Conservation (phyloP, 345 rosid genomes). For the Rhizophora mangle region DNA sequence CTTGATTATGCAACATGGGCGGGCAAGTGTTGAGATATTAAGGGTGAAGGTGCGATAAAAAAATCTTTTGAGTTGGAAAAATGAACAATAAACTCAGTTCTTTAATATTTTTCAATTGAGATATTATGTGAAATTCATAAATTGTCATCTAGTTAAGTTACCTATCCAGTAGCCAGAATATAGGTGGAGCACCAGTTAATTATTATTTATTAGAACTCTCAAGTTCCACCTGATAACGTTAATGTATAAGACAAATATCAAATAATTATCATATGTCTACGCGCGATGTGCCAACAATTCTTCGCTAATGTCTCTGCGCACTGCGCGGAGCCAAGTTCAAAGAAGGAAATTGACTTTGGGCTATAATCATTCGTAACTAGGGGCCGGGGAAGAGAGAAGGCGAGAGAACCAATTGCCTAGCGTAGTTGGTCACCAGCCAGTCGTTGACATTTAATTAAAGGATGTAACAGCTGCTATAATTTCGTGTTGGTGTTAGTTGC, state of each 20-base stretch:
- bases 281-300: not conserved
- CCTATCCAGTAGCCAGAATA: too few species aligned
- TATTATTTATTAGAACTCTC: too few species aligned
- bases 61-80: too few species aligned
- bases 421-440: not conserved
- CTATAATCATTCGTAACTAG: not conserved
- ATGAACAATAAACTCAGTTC: too few species aligned
- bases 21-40: not conserved
- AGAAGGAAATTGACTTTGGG: constrained; percentile 1
- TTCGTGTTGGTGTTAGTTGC: not conserved
- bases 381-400: not conserved
- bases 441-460: not conserved
- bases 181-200: too few species aligned
- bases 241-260: too few species aligned
- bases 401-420: not conserved
- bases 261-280: too few species aligned
- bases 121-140: too few species aligned
- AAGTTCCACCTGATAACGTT: too few species aligned
- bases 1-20: not conserved
- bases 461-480: constrained; percentile 2
- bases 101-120: too few species aligned
- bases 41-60: not conserved
- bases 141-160: too few species aligned
- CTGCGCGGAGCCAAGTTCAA: not conserved
- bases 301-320: not conserved